Evolutionary conservation across 768 basidiomycete genomes (phyloP).

Genomic region (Gymnopilus dilepis): DNA sequence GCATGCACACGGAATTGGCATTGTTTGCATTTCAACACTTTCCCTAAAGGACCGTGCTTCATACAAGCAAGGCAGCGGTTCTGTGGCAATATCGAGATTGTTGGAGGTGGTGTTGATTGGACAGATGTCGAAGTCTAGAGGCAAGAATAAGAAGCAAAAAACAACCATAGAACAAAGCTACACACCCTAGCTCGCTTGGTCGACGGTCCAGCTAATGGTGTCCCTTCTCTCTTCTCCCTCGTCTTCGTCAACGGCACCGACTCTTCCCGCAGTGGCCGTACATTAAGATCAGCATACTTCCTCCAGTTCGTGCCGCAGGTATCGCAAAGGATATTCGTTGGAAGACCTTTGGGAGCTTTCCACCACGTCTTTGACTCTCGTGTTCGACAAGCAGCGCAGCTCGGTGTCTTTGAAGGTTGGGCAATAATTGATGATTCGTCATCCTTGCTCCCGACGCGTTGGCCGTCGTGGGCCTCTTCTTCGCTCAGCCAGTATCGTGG

Average conservation of each 20-base stretch:
- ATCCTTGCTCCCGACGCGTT: slow-evolving; percentile 60
- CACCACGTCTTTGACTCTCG: slow-evolving; percentile 85
- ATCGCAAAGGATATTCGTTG: slow-evolving; percentile 81
- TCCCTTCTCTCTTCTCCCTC: slow-evolving; percentile 71
- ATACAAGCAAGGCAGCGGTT: slow-evolving; percentile 78
- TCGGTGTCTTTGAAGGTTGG: slow-evolving; percentile 56
- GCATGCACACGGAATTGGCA: slow-evolving; percentile 84
- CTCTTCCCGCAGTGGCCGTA: slow-evolving; percentile 74
- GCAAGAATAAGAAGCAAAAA: neutral
- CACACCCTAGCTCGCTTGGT: slow-evolving; percentile 52
- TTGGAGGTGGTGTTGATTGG: slow-evolving; percentile 71
- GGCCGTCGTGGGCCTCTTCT: slow-evolving; percentile 47
- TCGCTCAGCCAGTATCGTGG: slow-evolving; percentile 39
- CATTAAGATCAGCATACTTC: slow-evolving; percentile 90
- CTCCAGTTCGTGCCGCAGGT: slow-evolving; percentile 87
- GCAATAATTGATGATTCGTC: slow-evolving; percentile 80
- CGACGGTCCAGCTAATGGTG: slow-evolving; percentile 50
- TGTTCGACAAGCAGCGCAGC: slow-evolving; percentile 86
- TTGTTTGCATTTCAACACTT: slow-evolving; percentile 81
- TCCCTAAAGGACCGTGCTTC: slow-evolving; percentile 74
- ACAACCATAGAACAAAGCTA: slow-evolving; percentile 5
- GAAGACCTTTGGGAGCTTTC: slow-evolving; percentile 90
- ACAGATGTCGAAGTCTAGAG: slow-evolving; percentile 52
- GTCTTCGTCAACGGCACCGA: slow-evolving; percentile 56
- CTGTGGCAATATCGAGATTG: slow-evolving; percentile 57